Conservation (phyloP, 2,329 filamentous ascomycete species). For the Sordariomycetes sp. region DNA sequence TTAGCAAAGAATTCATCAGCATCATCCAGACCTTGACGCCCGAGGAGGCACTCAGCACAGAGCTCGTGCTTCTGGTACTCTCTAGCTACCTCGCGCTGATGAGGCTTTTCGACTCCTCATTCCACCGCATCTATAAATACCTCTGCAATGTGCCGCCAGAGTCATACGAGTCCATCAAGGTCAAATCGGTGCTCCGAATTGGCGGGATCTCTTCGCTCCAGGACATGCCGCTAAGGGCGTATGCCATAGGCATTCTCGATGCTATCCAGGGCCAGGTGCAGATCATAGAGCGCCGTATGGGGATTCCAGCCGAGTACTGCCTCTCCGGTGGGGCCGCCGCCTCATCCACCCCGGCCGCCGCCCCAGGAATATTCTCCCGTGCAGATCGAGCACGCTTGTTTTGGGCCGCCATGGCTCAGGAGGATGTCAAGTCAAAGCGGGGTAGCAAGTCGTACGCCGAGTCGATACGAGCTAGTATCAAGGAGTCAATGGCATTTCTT, state of each 20-base stretch:
- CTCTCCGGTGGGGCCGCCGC: slow-evolving; percentile 9
- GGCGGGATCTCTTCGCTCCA: slow-evolving; percentile 12
- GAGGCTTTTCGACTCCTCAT: slow-evolving; percentile 11
- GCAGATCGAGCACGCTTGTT: slow-evolving; percentile 11
- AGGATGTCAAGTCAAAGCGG: slow-evolving; percentile 11
- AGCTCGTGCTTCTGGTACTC: slow-evolving; percentile 10
- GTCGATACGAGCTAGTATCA: slow-evolving; percentile 12
- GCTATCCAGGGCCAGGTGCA: slow-evolving; percentile 11
- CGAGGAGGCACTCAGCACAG: slow-evolving; percentile 9
- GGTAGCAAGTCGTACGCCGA: slow-evolving; percentile 11
- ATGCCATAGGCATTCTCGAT: slow-evolving; percentile 11
- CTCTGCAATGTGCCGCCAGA: slow-evolving; percentile 9
- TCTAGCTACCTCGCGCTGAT: slow-evolving; percentile 12
- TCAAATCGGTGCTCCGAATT: slow-evolving; percentile 14
- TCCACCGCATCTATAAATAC: slow-evolving; percentile 8
- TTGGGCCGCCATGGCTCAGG: slow-evolving; percentile 10
- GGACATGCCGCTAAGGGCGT: slow-evolving; percentile 13
- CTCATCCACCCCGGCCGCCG: not conserved
- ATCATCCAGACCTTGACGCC: slow-evolving; percentile 9
- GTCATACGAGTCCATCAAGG: slow-evolving; percentile 10
- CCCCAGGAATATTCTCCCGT: slow-evolving; percentile 8
- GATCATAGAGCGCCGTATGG: slow-evolving; percentile 11
- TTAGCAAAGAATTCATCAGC: slow-evolving; percentile 8
- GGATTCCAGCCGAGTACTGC: slow-evolving; percentile 11
- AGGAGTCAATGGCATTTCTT: slow-evolving; percentile 10